Evolutionary conservation across 768 basidiomycete species (phyloP).

Genomic region (Postia placenta): DNA sequence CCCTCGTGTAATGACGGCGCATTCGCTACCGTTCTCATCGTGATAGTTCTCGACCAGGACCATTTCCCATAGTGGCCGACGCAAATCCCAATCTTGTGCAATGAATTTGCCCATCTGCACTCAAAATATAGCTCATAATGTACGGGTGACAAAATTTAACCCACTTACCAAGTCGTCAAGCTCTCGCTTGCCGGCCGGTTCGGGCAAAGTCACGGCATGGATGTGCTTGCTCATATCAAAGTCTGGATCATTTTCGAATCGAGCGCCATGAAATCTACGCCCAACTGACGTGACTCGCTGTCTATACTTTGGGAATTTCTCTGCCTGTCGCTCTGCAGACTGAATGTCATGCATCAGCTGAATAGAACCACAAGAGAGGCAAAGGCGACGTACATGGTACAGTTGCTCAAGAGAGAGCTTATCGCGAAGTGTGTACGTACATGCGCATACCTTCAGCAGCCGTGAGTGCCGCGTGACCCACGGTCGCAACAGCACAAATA

Average conservation of each 20-base stretch:
- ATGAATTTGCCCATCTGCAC: constrained; percentile 17
- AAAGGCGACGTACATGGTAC: constrained; percentile 1
- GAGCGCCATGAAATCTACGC: constrained; percentile 15
- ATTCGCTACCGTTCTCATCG: constrained; percentile 17
- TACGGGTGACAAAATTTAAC: not conserved
- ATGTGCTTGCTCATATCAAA: constrained; percentile 16
- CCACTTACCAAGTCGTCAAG: constrained; percentile 15
- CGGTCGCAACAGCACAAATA: not conserved
- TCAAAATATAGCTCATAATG: not conserved
- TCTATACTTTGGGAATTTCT: constrained; percentile 16
- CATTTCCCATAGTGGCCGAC: constrained; percentile 16
- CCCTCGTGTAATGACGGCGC: constrained; percentile 16
- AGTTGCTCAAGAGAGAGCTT: constrained; percentile 7
- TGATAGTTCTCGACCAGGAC: constrained; percentile 17
- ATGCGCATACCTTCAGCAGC: constrained; percentile 10
- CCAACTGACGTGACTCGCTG: constrained; percentile 14
- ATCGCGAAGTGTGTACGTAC: constrained; percentile 9
- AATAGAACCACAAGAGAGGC: not conserved
- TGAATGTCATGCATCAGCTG: not conserved
- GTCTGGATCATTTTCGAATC: constrained; percentile 18
- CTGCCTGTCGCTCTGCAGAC: constrained; percentile 5
- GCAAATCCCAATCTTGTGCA: constrained; percentile 17
- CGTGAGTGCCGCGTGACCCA: not conserved
- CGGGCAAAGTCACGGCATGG: constrained; percentile 11
- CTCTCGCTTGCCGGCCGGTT: constrained; percentile 17